Conservation (phyloP, 768 basidiomycete species). For the Tulasnella sp. region DNA sequence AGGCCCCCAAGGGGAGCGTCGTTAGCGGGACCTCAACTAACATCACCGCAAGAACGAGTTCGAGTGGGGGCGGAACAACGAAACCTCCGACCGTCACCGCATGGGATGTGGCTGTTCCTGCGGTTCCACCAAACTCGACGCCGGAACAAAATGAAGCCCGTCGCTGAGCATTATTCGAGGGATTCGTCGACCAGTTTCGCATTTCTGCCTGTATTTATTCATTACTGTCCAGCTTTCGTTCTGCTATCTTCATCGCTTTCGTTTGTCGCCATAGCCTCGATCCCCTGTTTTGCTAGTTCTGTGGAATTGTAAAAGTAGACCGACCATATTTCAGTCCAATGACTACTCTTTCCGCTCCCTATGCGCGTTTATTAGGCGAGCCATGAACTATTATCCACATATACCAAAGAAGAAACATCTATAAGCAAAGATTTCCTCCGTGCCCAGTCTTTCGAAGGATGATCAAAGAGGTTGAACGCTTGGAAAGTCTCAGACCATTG, state of each 20-base stretch:
- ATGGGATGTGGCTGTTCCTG: not conserved
- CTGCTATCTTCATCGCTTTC: not conserved
- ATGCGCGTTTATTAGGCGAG: not conserved
- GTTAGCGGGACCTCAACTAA: not conserved
- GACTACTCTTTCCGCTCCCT: not conserved
- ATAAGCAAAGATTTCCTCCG: not conserved
- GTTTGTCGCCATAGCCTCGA: not conserved
- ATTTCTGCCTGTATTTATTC: not conserved
- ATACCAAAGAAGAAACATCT: not conserved
- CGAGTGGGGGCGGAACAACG: not conserved
- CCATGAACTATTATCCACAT: not conserved
- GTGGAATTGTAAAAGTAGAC: not conserved
- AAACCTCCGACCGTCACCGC: not conserved
- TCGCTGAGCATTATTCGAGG: not conserved
- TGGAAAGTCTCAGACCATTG: not conserved
- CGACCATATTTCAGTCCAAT: not conserved
- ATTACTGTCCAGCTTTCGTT: not conserved
- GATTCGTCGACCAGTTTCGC: not conserved
- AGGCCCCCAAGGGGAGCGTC: not conserved
- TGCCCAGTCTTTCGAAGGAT: not conserved
- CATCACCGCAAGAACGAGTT: not conserved
- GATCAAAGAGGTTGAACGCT: not conserved
- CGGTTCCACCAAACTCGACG: too few relatives aligned
- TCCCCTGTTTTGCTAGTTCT: not conserved
- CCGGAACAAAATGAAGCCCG: not conserved